Conservation (phyloP, 75 land plant species). For the Cryptomeria japonica region DNA sequence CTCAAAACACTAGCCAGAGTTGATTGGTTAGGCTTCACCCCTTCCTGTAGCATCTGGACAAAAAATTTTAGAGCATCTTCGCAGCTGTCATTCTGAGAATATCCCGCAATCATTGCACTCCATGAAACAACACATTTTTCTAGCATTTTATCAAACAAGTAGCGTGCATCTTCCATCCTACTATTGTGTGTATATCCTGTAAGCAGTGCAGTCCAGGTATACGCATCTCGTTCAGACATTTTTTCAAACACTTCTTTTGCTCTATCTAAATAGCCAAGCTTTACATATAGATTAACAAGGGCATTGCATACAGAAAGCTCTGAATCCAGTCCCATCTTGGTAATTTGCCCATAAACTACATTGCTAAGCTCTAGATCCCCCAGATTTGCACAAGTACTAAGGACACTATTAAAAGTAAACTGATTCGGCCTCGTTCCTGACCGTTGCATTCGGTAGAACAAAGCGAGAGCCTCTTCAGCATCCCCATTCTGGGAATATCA, state of each 20-base stretch:
- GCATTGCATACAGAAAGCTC: slow-evolving; percentile 34
- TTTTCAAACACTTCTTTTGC: slow-evolving; percentile 26
- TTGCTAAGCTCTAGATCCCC: slow-evolving; percentile 1
- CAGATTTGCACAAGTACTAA: slow-evolving; percentile 12
- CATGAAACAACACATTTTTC: slow-evolving; percentile 12
- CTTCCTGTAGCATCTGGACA: slow-evolving; percentile 11
- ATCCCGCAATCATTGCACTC: slow-evolving; percentile 23
- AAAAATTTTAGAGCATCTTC: slow-evolving; percentile 18
- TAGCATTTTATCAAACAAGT: slow-evolving; percentile 19
- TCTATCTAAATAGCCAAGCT: slow-evolving; percentile 19
- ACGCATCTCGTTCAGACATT: slow-evolving; percentile 38
- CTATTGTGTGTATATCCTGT: slow-evolving; percentile 25
- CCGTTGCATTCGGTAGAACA: slow-evolving; percentile 34
- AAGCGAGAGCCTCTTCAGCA: slow-evolving; percentile 21
- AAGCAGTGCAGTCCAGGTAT: slow-evolving; percentile 60
- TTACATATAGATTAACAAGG: slow-evolving; percentile 27
- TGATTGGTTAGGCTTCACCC: slow-evolving; percentile 11
- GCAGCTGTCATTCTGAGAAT: slow-evolving; percentile 7
- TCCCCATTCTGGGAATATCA: slow-evolving; percentile 49
- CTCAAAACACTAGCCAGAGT: slow-evolving; percentile 12
- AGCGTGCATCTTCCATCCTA: slow-evolving; percentile 10
- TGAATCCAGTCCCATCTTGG: slow-evolving; percentile 33
- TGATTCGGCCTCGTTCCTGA: slow-evolving; percentile 26
- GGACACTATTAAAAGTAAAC: slow-evolving; percentile 19
- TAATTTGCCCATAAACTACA: slow-evolving; percentile 29